Evolutionary conservation across 495 filamentous ascomycete genomes (phyloP).

Genomic region (Lasiosphaeriaceae sp.): DNA sequence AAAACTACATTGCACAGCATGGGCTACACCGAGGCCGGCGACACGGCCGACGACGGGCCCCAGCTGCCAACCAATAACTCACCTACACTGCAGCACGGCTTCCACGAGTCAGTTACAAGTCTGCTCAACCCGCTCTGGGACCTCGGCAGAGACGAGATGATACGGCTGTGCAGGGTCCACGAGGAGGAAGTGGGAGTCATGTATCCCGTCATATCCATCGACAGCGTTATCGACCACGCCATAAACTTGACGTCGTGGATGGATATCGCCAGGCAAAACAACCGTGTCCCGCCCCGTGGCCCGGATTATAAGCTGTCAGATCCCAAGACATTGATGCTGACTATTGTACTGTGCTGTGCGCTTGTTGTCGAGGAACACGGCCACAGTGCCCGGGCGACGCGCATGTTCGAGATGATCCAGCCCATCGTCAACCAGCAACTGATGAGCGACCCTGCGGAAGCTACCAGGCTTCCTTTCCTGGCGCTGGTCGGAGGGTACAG

Average conservation of each 20-base stretch:
- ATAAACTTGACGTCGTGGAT: conserved; percentile 66
- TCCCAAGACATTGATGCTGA: conserved; percentile 65
- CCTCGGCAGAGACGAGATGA: conserved; percentile 64
- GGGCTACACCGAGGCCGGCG: conserved; percentile 64
- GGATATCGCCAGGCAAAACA: conserved; percentile 40
- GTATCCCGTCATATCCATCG: conserved; percentile 77
- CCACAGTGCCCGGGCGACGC: conserved; percentile 65
- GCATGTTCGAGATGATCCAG: conserved; percentile 67
- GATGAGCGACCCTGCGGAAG: conserved; percentile 59
- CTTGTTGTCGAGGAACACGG: conserved; percentile 71
- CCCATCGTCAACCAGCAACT: conserved; percentile 65
- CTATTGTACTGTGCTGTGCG: conserved; percentile 73
- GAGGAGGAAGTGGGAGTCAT: conserved; percentile 83
- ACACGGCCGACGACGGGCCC: conserved; percentile 54
- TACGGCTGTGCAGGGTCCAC: conserved; percentile 67
- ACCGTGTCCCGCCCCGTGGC: conserved; percentile 16
- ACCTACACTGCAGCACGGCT: conserved; percentile 29
- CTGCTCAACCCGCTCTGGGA: conserved; percentile 68
- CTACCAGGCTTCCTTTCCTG: conserved; percentile 69
- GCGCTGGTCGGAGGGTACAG: conserved; percentile 77
- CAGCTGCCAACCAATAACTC: conserved; percentile 51
- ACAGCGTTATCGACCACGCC: conserved; percentile 60
- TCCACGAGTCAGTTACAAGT: conserved; percentile 36
- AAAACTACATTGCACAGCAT: conserved; percentile 84
- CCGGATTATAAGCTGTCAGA: conserved; percentile 63